A percentile compares a stretch with the other conserved stretches of the same genome.
Evolutionary conservation across 179 eudicot species (phyloP).

Genomic region (Silene vulgaris): DNA sequence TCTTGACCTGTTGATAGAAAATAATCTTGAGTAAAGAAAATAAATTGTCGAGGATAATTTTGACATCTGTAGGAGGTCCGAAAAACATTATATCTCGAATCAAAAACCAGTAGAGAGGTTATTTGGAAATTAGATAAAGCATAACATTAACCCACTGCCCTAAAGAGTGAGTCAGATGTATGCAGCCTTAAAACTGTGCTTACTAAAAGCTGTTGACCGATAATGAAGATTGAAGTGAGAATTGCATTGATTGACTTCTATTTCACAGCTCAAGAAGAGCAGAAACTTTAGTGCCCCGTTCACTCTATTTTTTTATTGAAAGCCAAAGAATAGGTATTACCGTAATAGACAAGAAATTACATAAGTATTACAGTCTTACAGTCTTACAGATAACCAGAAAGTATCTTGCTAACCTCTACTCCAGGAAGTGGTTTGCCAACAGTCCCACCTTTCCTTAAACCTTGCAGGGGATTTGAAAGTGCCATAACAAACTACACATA

Average conservation of each 20-base stretch:
- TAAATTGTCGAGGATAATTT: conserved; percentile 15
- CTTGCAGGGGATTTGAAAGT: conserved; percentile 75
- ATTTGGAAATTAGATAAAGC: not conserved
- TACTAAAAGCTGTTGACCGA: not conserved
- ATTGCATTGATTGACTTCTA: not conserved
- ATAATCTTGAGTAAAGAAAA: conserved; percentile 18
- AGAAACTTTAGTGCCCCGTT: not conserved
- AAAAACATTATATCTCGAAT: not conserved
- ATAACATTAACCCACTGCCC: not conserved
- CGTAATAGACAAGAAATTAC: not conserved
- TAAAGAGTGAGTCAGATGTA: not conserved
- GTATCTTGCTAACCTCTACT: conserved; percentile 64
- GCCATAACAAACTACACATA: conserved; percentile 87
- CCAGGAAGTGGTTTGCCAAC: conserved; percentile 97
- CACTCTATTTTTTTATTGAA: not conserved
- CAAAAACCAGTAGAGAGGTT: not conserved
- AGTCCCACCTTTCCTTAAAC: conserved; percentile 85
- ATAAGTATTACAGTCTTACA: not conserved
- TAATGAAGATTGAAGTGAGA: not conserved
- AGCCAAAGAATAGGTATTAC: not conserved
- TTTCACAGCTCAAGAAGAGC: not conserved
- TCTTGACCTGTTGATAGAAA: conserved; percentile 56
- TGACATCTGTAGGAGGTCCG: not conserved
- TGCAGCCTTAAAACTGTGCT: not conserved
- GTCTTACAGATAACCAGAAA: conserved; percentile 1